Percentiles rank a stretch among this genome's conserved stretches.
Evolutionary conservation across 1,139 yeast species (phyloP).

Genomic region (Wickerhamiella pararugosa): DNA sequence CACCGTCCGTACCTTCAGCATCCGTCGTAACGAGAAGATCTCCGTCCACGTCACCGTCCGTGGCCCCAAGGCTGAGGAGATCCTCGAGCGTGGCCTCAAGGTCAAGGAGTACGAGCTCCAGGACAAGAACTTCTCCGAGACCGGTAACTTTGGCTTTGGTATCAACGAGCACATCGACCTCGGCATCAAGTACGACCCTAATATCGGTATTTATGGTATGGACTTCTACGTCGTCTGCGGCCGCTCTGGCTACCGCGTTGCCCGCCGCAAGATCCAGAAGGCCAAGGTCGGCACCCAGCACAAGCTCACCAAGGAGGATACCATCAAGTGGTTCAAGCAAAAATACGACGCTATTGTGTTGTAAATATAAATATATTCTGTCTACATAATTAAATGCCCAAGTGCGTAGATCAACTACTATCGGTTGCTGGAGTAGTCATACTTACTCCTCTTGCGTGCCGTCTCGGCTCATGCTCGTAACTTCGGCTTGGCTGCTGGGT

Average conservation of each 20-base stretch:
- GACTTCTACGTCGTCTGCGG: conserved; percentile 99
- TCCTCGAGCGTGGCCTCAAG: conserved; percentile 98
- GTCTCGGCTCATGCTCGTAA: no score
- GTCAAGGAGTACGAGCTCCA: conserved; percentile 98
- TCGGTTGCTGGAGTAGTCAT: neutral
- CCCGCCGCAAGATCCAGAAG: conserved; percentile 97
- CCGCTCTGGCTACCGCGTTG: conserved; percentile 98
- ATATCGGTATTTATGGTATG: conserved; percentile 99
- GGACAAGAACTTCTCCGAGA: conserved; percentile 86
- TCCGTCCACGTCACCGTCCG: conserved; percentile 99
- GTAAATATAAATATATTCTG: conserved; percentile 17
- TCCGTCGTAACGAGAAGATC: conserved; percentile 99
- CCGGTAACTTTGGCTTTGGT: conserved; percentile 99
- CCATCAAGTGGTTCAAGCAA: conserved; percentile 98
- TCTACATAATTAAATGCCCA: neutral
- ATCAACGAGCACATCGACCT: conserved; percentile 98
- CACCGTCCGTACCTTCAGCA: conserved; percentile 99
- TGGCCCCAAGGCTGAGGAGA: conserved; percentile 99
- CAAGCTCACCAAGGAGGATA: conserved; percentile 83
- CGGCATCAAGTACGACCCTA: conserved; percentile 99
- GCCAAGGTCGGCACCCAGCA: conserved; percentile 84
- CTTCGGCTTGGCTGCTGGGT: no score
- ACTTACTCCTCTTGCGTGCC: neutral
- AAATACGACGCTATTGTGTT: conserved; percentile 96
- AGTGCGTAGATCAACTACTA: neutral